Evolutionary conservation across 176 grass and related monocot species (phyloP).

Genomic region (Carex littledalei): DNA sequence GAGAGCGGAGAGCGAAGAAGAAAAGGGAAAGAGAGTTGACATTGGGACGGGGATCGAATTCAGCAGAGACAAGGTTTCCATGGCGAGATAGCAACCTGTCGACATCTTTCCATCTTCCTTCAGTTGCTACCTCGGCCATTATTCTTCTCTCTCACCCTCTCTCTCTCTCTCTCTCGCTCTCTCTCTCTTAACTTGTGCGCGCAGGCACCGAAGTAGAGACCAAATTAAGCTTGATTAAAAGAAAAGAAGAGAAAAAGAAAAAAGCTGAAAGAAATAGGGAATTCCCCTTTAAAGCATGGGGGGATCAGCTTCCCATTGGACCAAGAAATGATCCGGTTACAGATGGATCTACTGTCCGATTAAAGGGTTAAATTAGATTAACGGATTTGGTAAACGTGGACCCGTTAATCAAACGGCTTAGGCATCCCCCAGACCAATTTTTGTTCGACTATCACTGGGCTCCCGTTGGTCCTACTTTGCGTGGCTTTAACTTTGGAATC

Average conservation of each 20-base stretch:
- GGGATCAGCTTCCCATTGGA: not conserved
- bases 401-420: not conserved
- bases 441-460: not conserved
- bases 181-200: not conserved
- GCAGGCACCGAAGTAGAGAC: not conserved
- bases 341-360: not conserved
- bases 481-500: not conserved
- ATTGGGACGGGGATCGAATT: slow-evolving; percentile 51
- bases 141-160: not conserved
- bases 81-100: slow-evolving; percentile 71
- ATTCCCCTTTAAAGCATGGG: not conserved
- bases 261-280: not conserved
- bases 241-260: not conserved
- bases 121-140: slow-evolving; percentile 34
- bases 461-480: not conserved
- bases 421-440: not conserved
- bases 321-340: not conserved
- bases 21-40: slow-evolving; percentile 38
- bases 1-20: not conserved
- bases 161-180: not conserved
- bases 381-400: not conserved
- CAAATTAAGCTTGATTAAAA: not conserved
- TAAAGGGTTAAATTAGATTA: not conserved
- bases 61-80: slow-evolving; percentile 65
- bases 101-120: slow-evolving; percentile 69